Conservation (phyloP, 371 early-diverging fungal genomes). For the Lichtheimia corymbifera region DNA sequence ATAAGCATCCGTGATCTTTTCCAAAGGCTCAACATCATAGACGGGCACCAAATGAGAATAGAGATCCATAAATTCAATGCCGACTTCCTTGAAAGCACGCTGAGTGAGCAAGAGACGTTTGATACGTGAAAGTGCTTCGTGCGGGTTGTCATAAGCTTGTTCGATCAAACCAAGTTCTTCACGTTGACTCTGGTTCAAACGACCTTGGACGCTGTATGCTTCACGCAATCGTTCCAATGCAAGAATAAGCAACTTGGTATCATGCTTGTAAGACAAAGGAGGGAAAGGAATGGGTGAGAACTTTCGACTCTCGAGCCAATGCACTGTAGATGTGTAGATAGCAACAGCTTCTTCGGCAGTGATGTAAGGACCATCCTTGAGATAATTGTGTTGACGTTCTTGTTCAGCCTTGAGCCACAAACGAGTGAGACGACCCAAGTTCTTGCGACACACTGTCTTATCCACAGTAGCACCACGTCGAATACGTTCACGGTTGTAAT, state of each 20-base stretch:
- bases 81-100: constrained; percentile 98
- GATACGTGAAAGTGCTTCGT: constrained; percentile 92
- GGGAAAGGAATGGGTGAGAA: constrained; percentile 99
- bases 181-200: constrained; percentile 94
- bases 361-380: constrained; percentile 98
- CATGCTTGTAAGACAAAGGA: constrained; percentile 98
- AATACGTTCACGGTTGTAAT: constrained; percentile 98
- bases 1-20: constrained; percentile 99
- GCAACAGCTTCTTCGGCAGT: constrained; percentile 97
- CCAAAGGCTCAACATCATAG: constrained; percentile 96
- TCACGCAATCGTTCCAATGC: constrained; percentile 96
- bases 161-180: constrained; percentile 98
- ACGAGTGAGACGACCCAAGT: constrained; percentile 97
- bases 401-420: constrained; percentile 99
- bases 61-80: constrained; percentile 98
- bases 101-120: constrained; percentile 96
- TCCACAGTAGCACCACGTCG: constrained; percentile 99
- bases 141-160: constrained; percentile 97
- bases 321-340: constrained; percentile 95
- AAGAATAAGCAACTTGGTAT: constrained; percentile 94
- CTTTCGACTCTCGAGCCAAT: constrained; percentile 97
- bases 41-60: constrained; percentile 95
- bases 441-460: constrained; percentile 97
- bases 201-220: constrained; percentile 94
- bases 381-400: constrained; percentile 98